A percentile compares a stretch with the other conserved stretches of the same genome.
These are phyloP conservation scores for Penicillium salamii DNA, from an alignment of 495 filamentous ascomycete species.

Conservation along the genomic window DNA sequence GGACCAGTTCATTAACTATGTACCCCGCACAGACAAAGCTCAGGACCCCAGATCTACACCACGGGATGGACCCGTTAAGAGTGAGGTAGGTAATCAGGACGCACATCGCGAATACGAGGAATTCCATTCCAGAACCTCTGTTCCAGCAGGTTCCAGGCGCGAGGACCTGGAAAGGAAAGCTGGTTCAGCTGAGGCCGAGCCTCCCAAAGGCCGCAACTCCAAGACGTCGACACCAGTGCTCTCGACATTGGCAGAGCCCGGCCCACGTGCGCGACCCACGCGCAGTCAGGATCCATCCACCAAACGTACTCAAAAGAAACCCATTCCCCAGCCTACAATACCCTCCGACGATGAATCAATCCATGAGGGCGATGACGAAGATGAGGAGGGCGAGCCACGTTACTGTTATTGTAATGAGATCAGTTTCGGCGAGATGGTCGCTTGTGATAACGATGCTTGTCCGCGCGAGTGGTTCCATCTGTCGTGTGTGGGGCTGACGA, in stretches of 20 bases:
- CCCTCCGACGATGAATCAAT: constrained; percentile 48
- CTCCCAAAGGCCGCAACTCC: constrained; percentile 39
- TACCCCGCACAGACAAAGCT: constrained; percentile 29
- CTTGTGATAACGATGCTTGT: constrained; percentile 88
- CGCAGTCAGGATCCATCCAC: constrained; percentile 39
- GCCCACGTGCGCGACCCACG: constrained; percentile 37
- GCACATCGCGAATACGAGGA: constrained; percentile 26
- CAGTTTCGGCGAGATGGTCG: constrained; percentile 97
- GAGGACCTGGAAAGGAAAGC: constrained; percentile 34
- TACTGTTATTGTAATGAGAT: constrained; percentile 95
- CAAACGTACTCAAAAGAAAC: constrained; percentile 71
- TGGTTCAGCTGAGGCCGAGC: constrained; percentile 27
- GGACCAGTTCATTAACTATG: constrained; percentile 2
- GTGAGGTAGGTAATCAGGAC: constrained; percentile 27
- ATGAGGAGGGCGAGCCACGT: constrained; percentile 75
- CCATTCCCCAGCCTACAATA: constrained; percentile 29
- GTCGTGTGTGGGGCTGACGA: constrained; percentile 82
- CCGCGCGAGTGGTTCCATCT: constrained; percentile 95
- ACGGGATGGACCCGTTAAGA: constrained; percentile 32
- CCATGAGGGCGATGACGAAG: constrained; percentile 64
- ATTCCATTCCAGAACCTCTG: constrained; percentile 30
- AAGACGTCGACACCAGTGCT: constrained; percentile 60
- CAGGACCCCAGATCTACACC: constrained; percentile 31
- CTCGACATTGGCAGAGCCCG: constrained; percentile 36
- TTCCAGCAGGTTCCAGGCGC: constrained; percentile 19